Base-by-base conservation (phyloP, 805 yeast species). In the Candida ovalis region DNA sequence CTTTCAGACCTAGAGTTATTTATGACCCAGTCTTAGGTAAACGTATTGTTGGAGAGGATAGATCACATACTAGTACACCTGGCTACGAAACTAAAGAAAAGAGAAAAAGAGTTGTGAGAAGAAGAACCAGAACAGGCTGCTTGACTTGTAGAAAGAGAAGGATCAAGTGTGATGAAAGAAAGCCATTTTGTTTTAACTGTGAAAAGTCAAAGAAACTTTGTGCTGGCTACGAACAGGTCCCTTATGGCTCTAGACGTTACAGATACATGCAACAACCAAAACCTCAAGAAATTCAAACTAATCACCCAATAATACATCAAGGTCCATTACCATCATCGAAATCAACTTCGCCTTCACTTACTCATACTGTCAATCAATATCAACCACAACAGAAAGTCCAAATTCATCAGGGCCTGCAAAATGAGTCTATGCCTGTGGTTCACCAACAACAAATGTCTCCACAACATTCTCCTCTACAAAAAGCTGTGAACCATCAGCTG, bases 51-150 rank as follows among this genome's bases (percentile, higher is more conserved):
- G 48, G 41, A n/a, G 37, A 46, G 13, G 43, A 36, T 15, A 41
- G 33, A 10, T 24, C 40, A 21, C 24, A 46, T 36, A 42, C 47
- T 22, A 43, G 8, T 46, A 44, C 18, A 21, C 25, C 44, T 12
- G 32, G 24, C 15, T 30, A 40, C 5, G 48, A 52, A 8, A 62
- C 64, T 55, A 70, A 70, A 50, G 60, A 76, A 43, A 76, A 49
- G 21, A 49, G 61, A 41, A 62, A 58, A 33, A 62, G 78, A 42
- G 71, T 74, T 51, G 73, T 79, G 51, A 76, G 81, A 57, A 69
- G 84, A 41, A 70, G 91, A 44, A 85, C 90, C 2, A 71, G 86
- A 58, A 84, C 90, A 0, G 92, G 92, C 2, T 85, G 91, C 62
- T 64, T 83, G 47, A 85, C 91, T 1, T 85, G 91, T 61, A 73